Evolutionary conservation across 805 yeast species (phyloP), one percentile per base, ranked within the genome.

Genomic region (Wickerhamiella australiensis): DNA sequence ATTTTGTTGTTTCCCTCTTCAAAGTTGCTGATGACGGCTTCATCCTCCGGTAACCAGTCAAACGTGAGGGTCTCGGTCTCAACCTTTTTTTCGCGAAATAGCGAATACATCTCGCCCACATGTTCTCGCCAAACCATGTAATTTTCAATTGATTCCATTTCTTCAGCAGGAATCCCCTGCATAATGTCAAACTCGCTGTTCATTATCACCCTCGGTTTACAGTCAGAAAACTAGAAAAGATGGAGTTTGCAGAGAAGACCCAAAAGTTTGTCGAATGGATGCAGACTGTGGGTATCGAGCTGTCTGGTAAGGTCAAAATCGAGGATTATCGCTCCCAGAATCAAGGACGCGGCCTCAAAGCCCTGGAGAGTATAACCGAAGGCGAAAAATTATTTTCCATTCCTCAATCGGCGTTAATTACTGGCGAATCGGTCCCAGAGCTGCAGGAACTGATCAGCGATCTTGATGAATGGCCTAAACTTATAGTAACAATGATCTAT

Each of bases 291-390:
- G 76, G 72, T 3, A 71, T 72, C 8, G 62, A 56, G 11, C 62
- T 85, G 2, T 76, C 85, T 1, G 68, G 76, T 1, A 80, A 80
- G 49, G 67, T 88, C 15, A 56, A 60, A 13, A 68, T 90, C 4
- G 70, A 68, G 2, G 95, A 90, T 64, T 68, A 76, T 35, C 68
- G 94, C 41, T 50, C 55, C 1, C 55, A 62, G 7, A 66, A 72
- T 37, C 86, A 85, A 62, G 97, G 97, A 8, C 70, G 96, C 27
- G 94, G 88, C 3, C 61, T 90, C 7, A 60, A 79, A 3, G 94
- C 96, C 1, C 50, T 55, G 0, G 74, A 74, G 35, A 79, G 78
- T 54, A 82, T 90, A 18, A 61, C 59, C 2, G 64, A 68, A 44
- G 87, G 75, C 49, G 94, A 85, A 51, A 68, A 68, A 0, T 64